Evolutionary conservation across 257 asterid genomes (phyloP), one percentile per base, ranked within the genome.

Genomic region (Eucommia ulmoides): DNA sequence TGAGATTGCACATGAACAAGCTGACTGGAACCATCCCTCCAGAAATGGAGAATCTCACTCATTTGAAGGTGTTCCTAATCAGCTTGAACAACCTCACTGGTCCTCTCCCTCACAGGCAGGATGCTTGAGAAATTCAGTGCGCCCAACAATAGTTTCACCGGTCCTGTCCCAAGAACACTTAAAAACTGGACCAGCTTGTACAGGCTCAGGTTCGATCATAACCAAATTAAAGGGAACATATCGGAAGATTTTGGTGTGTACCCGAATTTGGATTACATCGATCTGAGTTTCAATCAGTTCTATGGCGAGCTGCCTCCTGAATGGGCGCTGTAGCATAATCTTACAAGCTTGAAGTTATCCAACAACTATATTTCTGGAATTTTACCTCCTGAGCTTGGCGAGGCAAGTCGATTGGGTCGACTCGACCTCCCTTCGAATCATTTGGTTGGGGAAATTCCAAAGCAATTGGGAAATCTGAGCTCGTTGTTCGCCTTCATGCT

Each of bases 1-100:
- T 69, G 22, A 33, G 16, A 2, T 22, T 69, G 16, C 20, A 50
- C 15, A 23, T 0, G 24, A 69, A 68, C 52, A 33, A 3, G 38
- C 57, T 63, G 7, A 17, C 12, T 2, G 74, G 74, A 11, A 3
- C 53, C 0, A 54, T 68, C 47, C 64, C 74, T 12, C 16, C 24
- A 44, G 45, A 51, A 0, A 3, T 68, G 0, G 53, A 60, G 0
- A 38, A 58, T 25, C 33, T 63, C 53, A 21, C 8, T 20, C 16
- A 25, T 25, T 49, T 62, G 54, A 7, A 44, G 1, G 0, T 0
- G 23, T 17, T 58, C 19, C 15, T 1, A 33, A 52, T 67, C 33
- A 41, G 45, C 0, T 2, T 0, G 0, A 68, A 64, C 54, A 45
- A 52, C 41, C 6, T 60, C 38, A 29, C 49, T 17, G 49, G 59